A percentile compares a stretch with the other conserved stretches of the same genome.
Evolutionary conservation across 2,329 filamentous ascomycete genomes (phyloP).

Genomic region (Nigrospora sphaerica): DNA sequence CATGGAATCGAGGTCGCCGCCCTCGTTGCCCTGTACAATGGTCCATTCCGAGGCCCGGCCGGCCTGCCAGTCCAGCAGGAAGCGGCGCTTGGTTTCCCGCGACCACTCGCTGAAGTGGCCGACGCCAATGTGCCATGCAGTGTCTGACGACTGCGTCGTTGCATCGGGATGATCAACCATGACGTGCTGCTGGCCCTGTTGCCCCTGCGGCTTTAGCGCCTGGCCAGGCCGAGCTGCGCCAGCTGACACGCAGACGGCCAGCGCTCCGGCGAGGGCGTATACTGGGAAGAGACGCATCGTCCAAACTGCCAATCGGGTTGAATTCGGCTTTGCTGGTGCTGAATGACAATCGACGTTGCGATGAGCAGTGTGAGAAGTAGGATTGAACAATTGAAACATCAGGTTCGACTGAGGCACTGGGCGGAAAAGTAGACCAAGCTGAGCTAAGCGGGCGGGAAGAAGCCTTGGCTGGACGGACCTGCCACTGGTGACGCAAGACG

Average conservation of each 20-base stretch:
- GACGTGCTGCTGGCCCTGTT: slow-evolving; percentile 3
- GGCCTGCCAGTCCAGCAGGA: slow-evolving; percentile 38
- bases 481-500: no score
- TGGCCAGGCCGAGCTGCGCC: background rate
- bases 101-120: slow-evolving; percentile 42
- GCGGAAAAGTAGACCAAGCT: no score
- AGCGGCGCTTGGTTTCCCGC: slow-evolving; percentile 35
- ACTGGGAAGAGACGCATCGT: no score
- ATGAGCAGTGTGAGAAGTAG: no score
- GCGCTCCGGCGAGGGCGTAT: background rate
- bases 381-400: no score
- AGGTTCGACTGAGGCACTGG: no score
- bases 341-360: no score
- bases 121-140: slow-evolving; percentile 22
- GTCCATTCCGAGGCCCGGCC: slow-evolving; percentile 33
- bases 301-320: no score
- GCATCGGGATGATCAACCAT: background rate
- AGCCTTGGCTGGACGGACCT: no score
- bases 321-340: no score
- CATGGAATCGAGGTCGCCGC: slow-evolving; percentile 35
- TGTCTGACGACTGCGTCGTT: background rate
- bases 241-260: background rate
- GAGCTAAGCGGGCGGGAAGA: no score
- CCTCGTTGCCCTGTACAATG: slow-evolving; percentile 37
- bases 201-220: background rate